phyloP scores from a whole-genome alignment of 768 basidiomycete species.

The Pulveroboletus sp. region DNA sequence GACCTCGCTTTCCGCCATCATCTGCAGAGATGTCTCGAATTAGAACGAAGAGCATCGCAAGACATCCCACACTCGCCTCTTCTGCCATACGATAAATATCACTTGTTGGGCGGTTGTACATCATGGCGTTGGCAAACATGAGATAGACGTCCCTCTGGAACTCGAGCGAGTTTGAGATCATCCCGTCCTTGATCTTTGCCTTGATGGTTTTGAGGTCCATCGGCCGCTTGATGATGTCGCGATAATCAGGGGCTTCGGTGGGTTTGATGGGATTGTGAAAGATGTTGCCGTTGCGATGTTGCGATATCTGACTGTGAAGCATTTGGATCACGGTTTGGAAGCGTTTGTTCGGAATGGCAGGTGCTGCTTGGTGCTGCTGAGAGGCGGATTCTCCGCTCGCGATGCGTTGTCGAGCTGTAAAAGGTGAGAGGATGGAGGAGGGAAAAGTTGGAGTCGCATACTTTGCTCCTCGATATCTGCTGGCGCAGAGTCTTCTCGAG shows the following conservation, averaged over 20 bases:
- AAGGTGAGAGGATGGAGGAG: conserved; percentile 1
- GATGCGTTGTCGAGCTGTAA: conserved; percentile 18
- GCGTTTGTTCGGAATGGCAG: conserved; percentile 49
- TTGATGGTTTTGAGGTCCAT: conserved; percentile 96
- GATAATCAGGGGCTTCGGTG: conserved; percentile 87
- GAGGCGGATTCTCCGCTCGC: conserved; percentile 15
- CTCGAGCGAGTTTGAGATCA: conserved; percentile 76
- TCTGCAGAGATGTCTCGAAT: conserved; percentile 37
- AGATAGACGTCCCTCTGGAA: conserved; percentile 87
- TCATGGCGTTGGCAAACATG: conserved; percentile 97
- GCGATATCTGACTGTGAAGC: conserved; percentile 77
- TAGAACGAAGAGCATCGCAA: background rate
- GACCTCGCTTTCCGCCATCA: conserved; percentile 70
- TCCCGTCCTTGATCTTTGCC: conserved; percentile 75
- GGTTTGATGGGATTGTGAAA: conserved; percentile 88
- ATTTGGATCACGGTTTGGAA: conserved; percentile 81
- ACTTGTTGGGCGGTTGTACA: conserved; percentile 87
- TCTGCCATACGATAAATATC: conserved; percentile 90
- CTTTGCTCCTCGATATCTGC: conserved; percentile 44
- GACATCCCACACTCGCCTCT: conserved; percentile 53
- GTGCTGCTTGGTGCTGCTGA: conserved; percentile 15
- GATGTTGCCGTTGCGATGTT: conserved; percentile 84
- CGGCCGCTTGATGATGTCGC: conserved; percentile 88
- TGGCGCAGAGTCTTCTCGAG: conserved; percentile 22
- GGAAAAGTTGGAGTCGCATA: conserved; percentile 10